Evolutionary conservation across 2,329 filamentous ascomycete genomes (phyloP), one percentile per base, ranked within the genome.

Genomic region (Diaporthe longicolla): DNA sequence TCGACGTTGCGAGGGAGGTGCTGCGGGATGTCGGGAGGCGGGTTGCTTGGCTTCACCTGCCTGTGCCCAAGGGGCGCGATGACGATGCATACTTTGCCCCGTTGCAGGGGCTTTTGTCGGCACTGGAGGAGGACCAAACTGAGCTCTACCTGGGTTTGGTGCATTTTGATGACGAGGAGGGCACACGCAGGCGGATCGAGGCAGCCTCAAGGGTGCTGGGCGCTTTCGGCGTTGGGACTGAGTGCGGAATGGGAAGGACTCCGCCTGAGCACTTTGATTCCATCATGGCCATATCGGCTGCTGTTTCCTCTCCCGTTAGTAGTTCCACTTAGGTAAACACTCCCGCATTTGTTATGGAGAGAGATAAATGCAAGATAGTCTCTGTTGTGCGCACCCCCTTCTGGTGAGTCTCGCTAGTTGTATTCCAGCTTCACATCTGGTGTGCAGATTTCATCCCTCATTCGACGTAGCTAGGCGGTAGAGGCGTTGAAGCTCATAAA

Each of bases 11-110:
- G 48, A 15, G 37, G 48, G 17, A 15, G 29, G n/a, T 69, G 48
- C 21, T 54, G 8, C 21, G 24, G 13, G 52, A 19, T 13, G 52
- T 69, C 32, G 45, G 65, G 48, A 52, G 65, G 29, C 65, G 29
- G 48, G 32, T 69, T 21, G 32, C 21, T 13, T 69, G 65, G 65
- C 15, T 69, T 19, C 48, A 69, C 48, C 4, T 69, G 48, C 65
- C 65, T 40, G 65, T 69, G 48, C 48, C 65, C n/a, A 69, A 55
- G 65, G n/a, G 24, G 21, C 65, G 65, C 21, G 65, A 37, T n/a
- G 65, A 69, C 21, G 65, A 37, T 24, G 65, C 65, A 15, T 55
- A 69, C 29, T 69, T 52, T 32, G 45, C 48, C 32, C 48, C 48
- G 32, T 48, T 69, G 32, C 32, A 8, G 15, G 65, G 48, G 32